Conservation (phyloP, 208 protist genomes). For the Trypanosoma caninum region DNA sequence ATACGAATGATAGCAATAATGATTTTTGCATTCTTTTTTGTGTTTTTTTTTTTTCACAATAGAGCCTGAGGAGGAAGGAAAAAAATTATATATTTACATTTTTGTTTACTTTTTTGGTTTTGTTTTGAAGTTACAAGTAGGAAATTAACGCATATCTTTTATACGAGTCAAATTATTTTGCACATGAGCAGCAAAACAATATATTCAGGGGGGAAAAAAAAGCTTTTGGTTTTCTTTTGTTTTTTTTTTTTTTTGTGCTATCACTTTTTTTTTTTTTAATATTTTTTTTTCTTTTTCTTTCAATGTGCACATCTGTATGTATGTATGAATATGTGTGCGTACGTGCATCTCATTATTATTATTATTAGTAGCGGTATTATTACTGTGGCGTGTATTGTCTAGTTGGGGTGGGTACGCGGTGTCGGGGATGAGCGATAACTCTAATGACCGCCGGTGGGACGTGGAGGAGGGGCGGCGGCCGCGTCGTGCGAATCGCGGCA, state of each 20-base stretch:
- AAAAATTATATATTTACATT: no score
- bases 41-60: no score
- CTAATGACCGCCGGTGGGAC: slow-evolving; percentile 8
- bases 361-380: background rate
- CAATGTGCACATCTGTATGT: background rate
- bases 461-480: slow-evolving; percentile 34
- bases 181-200: no score
- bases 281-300: background rate
- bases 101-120: no score
- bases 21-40: no score
- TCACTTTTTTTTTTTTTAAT: background rate
- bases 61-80: no score
- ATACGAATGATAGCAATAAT: no score
- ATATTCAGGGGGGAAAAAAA: no score
- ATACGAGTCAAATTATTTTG: no score
- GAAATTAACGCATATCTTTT: no score
- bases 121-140: no score
- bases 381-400: background rate
- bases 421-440: background rate
- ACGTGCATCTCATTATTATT: background rate
- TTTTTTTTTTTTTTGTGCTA: background rate
- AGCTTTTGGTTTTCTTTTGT: background rate
- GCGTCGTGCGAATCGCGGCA: slow-evolving; percentile 62
- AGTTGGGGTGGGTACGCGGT: background rate
- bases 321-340: background rate